Percentiles rank a stretch among this genome's conserved stretches.
Evolutionary conservation across 1,139 yeast species (phyloP).

Genomic region (Blastobotrys niveus): DNA sequence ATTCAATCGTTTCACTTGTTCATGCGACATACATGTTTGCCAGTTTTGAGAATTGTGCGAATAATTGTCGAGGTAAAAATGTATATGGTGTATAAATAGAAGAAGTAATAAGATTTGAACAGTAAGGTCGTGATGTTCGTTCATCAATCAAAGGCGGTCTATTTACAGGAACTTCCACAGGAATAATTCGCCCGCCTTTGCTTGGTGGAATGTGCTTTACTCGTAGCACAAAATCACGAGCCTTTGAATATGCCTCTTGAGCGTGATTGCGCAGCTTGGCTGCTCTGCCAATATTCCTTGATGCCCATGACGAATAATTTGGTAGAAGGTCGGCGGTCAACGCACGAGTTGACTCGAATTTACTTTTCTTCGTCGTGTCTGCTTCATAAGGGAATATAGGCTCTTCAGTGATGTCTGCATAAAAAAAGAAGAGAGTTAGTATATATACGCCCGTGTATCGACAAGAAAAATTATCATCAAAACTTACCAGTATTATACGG

Average conservation of each 20-base stretch:
- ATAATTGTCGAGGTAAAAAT: slow-evolving; percentile 80
- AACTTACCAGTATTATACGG: slow-evolving; percentile 21
- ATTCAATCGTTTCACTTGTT: no score
- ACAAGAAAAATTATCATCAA: not conserved
- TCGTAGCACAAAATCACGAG: slow-evolving; percentile 39
- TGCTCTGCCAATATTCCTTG: slow-evolving; percentile 23
- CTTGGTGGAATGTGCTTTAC: slow-evolving; percentile 47
- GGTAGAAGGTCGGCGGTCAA: slow-evolving; percentile 23
- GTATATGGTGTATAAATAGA: slow-evolving; percentile 78
- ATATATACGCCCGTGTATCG: not conserved
- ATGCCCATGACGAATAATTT: slow-evolving; percentile 31
- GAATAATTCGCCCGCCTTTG: slow-evolving; percentile 69
- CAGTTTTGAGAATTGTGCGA: slow-evolving; percentile 85
- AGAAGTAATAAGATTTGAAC: slow-evolving; percentile 69
- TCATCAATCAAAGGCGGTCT: slow-evolving; percentile 50
- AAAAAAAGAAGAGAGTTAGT: slow-evolving; percentile 11
- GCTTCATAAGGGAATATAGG: slow-evolving; percentile 18
- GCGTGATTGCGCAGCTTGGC: slow-evolving; percentile 13
- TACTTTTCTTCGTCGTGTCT: slow-evolving; percentile 12
- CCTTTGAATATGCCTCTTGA: slow-evolving; percentile 8
- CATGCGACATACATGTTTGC: slow-evolving; percentile 71
- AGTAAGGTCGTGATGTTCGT: slow-evolving; percentile 57
- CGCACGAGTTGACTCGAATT: no score
- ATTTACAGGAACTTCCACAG: slow-evolving; percentile 39
- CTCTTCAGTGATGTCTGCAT: slow-evolving; percentile 23